phyloP scores from a whole-genome alignment of 257 asterid genomes.

The Apocynum venetum region DNA sequence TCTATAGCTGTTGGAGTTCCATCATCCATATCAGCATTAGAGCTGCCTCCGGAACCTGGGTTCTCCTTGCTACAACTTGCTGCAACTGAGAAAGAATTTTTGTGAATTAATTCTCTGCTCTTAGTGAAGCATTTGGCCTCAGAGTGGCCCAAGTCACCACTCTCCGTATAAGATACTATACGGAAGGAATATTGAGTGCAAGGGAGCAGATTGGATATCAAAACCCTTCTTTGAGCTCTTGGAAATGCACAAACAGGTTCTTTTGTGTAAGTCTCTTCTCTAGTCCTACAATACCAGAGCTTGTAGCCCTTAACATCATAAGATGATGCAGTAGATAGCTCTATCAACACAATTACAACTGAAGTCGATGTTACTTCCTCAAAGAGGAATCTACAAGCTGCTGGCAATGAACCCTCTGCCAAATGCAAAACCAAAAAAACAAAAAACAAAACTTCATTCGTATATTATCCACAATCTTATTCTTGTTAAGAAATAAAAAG shows the following conservation, averaged over 20 bases:
- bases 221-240: conserved; percentile 65
- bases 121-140: conserved; percentile 76
- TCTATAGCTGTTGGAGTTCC: conserved; percentile 41
- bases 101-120: conserved; percentile 61
- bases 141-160: conserved; percentile 73
- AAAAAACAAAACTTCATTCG: conserved; percentile 5
- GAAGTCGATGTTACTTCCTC: conserved; percentile 73
- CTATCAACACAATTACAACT: conserved; percentile 61
- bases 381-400: conserved; percentile 81
- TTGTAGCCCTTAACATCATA: conserved; percentile 70
- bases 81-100: conserved; percentile 30
- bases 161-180: conserved; percentile 57
- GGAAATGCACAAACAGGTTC: conserved; percentile 75
- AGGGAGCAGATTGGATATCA: conserved; percentile 75
- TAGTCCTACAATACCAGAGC: conserved; percentile 77
- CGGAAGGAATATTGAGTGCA: conserved; percentile 77
- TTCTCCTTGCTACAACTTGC: conserved; percentile 40
- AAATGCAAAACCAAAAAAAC: conserved; percentile 14
- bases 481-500: conserved; percentile 3
- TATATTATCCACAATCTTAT: conserved; percentile 3
- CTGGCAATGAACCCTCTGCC: conserved; percentile 78
- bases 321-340: conserved; percentile 40
- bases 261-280: conserved; percentile 58
- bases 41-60: conserved; percentile 51
- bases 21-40: conserved; percentile 36